phyloP scores from a whole-genome alignment of 768 basidiomycete species.

The Candolleomyces efflorescens region DNA sequence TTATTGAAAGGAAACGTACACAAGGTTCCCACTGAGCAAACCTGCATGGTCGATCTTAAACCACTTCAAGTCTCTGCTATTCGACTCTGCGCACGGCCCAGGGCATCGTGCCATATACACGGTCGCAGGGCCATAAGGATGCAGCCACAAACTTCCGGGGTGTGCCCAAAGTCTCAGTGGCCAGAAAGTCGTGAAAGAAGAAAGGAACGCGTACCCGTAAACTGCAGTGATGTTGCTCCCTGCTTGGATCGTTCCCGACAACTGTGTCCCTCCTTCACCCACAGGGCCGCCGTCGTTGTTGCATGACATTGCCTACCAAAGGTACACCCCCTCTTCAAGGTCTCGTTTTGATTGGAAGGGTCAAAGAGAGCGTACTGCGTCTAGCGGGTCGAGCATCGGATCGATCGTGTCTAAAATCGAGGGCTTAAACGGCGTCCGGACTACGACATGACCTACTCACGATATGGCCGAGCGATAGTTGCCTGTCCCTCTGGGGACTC shows the following conservation, averaged over 20 bases:
- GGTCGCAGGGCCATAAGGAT: slow-evolving; percentile 30
- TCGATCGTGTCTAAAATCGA: background rate
- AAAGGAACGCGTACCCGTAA: slow-evolving; percentile 20
- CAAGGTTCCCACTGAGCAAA: slow-evolving; percentile 4
- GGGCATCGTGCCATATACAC: slow-evolving; percentile 34
- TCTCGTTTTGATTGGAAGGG: background rate
- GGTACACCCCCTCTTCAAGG: background rate
- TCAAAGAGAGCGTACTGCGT: background rate
- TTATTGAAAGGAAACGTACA: background rate
- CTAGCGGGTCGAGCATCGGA: background rate
- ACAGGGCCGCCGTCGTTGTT: slow-evolving; percentile 30
- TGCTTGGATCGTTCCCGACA: slow-evolving; percentile 29
- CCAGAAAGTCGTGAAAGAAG: background rate
- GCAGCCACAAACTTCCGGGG: slow-evolving; percentile 24
- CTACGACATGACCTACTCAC: background rate
- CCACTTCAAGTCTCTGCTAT: slow-evolving; percentile 29
- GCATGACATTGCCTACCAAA: slow-evolving; percentile 24
- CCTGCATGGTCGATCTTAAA: slow-evolving; percentile 33
- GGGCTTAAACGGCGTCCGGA: background rate
- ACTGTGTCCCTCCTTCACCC: slow-evolving; percentile 18
- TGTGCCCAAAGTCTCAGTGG: background rate
- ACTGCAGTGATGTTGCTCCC: slow-evolving; percentile 29
- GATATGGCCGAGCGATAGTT: slow-evolving; percentile 27
- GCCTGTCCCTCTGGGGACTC: slow-evolving; percentile 27
- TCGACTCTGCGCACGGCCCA: slow-evolving; percentile 25